Percentiles rank a stretch among this genome's conserved stretches.
phyloP scores from a whole-genome alignment of 1,139 yeast genomes.

The Debaryomycetaceae sp. region DNA sequence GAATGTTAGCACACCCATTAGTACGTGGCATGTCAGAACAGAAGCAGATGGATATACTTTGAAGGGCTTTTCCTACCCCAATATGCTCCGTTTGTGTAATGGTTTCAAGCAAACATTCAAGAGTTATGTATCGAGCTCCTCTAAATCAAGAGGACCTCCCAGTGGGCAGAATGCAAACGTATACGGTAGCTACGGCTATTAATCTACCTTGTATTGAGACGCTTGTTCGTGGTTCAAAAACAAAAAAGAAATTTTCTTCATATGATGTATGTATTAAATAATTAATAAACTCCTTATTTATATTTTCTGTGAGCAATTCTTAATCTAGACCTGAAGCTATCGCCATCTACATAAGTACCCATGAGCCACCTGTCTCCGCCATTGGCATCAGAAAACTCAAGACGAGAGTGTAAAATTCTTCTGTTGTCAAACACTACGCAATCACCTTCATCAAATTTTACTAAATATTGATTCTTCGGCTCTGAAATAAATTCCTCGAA shows the following conservation, averaged over 20 bases:
- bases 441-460: slow-evolving; percentile 58
- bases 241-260: too few relatives aligned
- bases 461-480: slow-evolving; percentile 52
- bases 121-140: slow-evolving; percentile 28
- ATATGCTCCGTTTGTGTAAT: slow-evolving; percentile 82
- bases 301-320: slow-evolving; percentile 26
- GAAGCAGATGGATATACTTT: slow-evolving; percentile 83
- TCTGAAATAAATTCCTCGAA: slow-evolving; percentile 62
- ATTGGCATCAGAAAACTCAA: slow-evolving; percentile 49
- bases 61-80: slow-evolving; percentile 78
- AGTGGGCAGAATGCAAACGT: slow-evolving; percentile 15
- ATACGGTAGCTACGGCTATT: slow-evolving; percentile 32
- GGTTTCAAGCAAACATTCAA: slow-evolving; percentile 76
- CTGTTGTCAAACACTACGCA: slow-evolving; percentile 75
- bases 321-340: slow-evolving; percentile 63
- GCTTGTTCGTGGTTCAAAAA: too few relatives aligned
- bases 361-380: slow-evolving; percentile 70
- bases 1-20: slow-evolving; percentile 66
- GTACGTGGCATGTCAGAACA: slow-evolving; percentile 87
- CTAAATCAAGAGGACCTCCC: slow-evolving; percentile 15
- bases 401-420: slow-evolving; percentile 68
- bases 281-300: slow-evolving; percentile 8
- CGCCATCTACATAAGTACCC: slow-evolving; percentile 77
- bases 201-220: slow-evolving; percentile 3
- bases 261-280: slow-evolving; percentile 2